Percentiles rank a stretch among this genome's conserved stretches.
Conservation (phyloP, 768 basidiomycete genomes). For the Macrocybe gigantea region DNA sequence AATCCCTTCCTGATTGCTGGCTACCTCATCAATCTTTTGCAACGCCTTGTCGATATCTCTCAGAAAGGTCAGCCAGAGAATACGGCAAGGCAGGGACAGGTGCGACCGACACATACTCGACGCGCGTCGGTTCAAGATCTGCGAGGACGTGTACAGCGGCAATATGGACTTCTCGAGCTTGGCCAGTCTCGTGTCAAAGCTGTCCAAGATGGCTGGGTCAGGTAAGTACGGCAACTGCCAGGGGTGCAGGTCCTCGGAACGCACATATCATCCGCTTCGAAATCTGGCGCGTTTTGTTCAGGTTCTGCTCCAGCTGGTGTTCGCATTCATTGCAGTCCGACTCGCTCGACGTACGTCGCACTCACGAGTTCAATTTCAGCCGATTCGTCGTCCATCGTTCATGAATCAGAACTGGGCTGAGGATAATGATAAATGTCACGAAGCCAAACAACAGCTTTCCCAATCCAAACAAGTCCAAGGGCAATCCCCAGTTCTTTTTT, state of each 20-base stretch:
- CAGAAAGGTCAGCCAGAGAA: background rate
- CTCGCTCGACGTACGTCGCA: background rate
- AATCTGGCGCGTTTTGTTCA: slow-evolving; percentile 80
- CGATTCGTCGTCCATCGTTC: slow-evolving; percentile 54
- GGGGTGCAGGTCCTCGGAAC: slow-evolving; percentile 15
- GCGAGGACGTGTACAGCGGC: slow-evolving; percentile 76
- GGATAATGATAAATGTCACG: no score
- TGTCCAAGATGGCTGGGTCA: slow-evolving; percentile 68
- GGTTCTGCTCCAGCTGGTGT: slow-evolving; percentile 76
- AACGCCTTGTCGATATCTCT: slow-evolving; percentile 74
- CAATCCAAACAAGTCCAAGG: no score
- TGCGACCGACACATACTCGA: slow-evolving; percentile 47
- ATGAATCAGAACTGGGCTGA: no score
- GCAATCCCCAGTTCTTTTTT: no score
- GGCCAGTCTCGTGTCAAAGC: slow-evolving; percentile 76
- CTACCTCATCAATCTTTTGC: slow-evolving; percentile 72
- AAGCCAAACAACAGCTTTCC: no score
- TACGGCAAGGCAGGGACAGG: background rate
- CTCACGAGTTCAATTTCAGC: slow-evolving; percentile 71
- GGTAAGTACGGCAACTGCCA: slow-evolving; percentile 18
- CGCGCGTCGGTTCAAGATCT: slow-evolving; percentile 64
- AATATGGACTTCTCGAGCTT: slow-evolving; percentile 83
- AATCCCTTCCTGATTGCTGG: slow-evolving; percentile 68
- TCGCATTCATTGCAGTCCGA: background rate
- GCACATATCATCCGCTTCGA: slow-evolving; percentile 83